Conservation (phyloP, 2,329 filamentous ascomycete genomes). For the Fusarium scirpi region DNA sequence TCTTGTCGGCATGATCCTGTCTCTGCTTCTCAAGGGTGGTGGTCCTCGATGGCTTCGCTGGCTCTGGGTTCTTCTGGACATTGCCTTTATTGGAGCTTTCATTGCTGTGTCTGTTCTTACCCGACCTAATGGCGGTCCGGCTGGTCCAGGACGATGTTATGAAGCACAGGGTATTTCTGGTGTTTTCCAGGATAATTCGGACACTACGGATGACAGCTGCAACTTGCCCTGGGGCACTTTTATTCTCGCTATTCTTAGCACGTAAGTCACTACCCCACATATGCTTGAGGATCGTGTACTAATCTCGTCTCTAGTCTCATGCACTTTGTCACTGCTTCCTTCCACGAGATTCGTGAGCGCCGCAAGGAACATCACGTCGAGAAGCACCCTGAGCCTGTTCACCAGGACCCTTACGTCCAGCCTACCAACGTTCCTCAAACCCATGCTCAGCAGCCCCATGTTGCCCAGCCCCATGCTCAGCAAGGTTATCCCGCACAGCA, state of each 20-base stretch:
- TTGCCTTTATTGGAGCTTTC: constrained; percentile 23
- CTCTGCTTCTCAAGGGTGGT: constrained; percentile 10
- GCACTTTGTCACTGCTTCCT: constrained; percentile 17
- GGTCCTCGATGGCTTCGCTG: constrained; percentile 30
- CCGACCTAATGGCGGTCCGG: constrained; percentile 9
- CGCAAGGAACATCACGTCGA: constrained; percentile 1
- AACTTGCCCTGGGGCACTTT: constrained; percentile 32
- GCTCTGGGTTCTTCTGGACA: constrained; percentile 21
- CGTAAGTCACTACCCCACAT: constrained; percentile 11
- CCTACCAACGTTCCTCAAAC: too few species aligned
- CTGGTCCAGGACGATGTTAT: constrained; percentile 21
- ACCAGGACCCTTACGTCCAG: not conserved
- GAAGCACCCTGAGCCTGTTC: not conserved
- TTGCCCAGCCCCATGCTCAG: not conserved
- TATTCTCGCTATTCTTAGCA: constrained; percentile 29
- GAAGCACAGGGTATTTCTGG: not conserved
- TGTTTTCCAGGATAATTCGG: not conserved
- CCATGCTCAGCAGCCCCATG: too few species aligned
- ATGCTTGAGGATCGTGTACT: too few species aligned
- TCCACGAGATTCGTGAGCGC: constrained; percentile 16
- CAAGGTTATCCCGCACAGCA: not conserved
- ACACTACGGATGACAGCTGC: not conserved
- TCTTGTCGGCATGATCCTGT: constrained; percentile 17
- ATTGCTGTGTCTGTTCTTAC: constrained; percentile 23
- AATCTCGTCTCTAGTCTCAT: constrained; percentile 3